phyloP scores from a whole-genome alignment of 257 asterid species.

The Rubia yunnanensis region DNA sequence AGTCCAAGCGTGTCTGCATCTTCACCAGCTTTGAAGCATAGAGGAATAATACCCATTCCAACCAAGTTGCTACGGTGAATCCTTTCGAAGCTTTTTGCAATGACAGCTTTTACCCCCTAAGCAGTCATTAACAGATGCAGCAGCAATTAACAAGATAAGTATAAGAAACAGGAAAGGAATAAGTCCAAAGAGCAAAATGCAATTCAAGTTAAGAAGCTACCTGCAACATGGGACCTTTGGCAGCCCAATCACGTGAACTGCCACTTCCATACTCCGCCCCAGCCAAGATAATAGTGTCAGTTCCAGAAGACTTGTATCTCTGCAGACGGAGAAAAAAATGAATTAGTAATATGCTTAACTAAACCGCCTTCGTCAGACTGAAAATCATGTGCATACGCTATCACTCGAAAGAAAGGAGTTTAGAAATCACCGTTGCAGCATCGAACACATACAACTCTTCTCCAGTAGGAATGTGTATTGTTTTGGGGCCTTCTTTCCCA shows the following conservation, averaged over 20 bases:
- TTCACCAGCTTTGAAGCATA: conserved; percentile 92
- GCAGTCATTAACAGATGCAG: background rate
- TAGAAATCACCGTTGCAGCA: conserved; percentile 71
- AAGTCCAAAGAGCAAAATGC: background rate
- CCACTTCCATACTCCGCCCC: conserved; percentile 99
- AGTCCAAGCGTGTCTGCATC: conserved; percentile 84
- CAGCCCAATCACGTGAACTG: conserved; percentile 99
- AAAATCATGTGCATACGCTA: background rate
- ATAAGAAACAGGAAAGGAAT: background rate
- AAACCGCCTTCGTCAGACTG: background rate
- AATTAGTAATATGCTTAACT: background rate
- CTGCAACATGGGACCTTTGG: conserved; percentile 96
- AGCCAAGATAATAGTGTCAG: conserved; percentile 78
- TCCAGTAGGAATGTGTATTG: conserved; percentile 79
- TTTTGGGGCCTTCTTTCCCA: conserved; percentile 92
- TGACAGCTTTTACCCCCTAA: conserved; percentile 95
- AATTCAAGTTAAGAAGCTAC: conserved; percentile 26
- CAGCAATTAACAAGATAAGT: background rate
- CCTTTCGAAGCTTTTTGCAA: conserved; percentile 89
- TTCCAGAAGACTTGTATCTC: conserved; percentile 82
- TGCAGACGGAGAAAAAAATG: conserved; percentile 18
- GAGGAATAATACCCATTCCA: conserved; percentile 92
- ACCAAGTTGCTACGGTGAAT: conserved; percentile 95
- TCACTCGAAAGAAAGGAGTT: background rate
- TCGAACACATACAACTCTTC: conserved; percentile 69